Evolutionary conservation across 2,329 filamentous ascomycete genomes (phyloP).

Genomic region (Aschersonia sp.): DNA sequence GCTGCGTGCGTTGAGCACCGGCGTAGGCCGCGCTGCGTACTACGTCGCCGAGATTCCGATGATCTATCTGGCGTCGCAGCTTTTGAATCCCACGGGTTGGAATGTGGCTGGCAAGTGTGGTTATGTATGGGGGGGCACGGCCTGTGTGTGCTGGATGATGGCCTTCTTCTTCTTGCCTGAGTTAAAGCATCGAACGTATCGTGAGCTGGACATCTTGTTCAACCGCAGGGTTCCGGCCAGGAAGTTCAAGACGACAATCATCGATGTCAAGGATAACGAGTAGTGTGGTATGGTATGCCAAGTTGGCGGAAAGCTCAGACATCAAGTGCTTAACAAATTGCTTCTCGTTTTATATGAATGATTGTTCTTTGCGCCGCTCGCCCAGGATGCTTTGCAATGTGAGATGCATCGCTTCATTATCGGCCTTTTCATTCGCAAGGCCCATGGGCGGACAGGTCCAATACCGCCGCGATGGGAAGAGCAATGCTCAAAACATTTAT

Average conservation of each 20-base stretch:
- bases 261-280: slow-evolving; percentile 3
- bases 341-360: too few species aligned
- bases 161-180: slow-evolving; percentile 35
- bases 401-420: too few species aligned
- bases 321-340: too few species aligned
- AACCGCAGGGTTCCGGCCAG: slow-evolving; percentile 12
- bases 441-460: too few species aligned
- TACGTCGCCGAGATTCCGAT: slow-evolving; percentile 26
- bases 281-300: neutral
- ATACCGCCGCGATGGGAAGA: too few species aligned
- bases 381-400: too few species aligned
- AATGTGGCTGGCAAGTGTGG: slow-evolving; percentile 29
- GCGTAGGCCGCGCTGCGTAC: slow-evolving; percentile 23
- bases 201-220: slow-evolving; percentile 31
- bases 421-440: too few species aligned
- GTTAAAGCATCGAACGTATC: slow-evolving; percentile 31
- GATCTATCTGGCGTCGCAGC: slow-evolving; percentile 22
- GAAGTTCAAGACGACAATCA: slow-evolving; percentile 8
- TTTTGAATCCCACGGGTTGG: slow-evolving; percentile 22
- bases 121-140: slow-evolving; percentile 29
- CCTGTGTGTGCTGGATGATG: slow-evolving; percentile 17
- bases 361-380: too few species aligned
- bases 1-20: slow-evolving; percentile 23
- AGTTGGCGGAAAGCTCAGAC: neutral
- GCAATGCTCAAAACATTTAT: too few species aligned